Conservation (phyloP, 768 basidiomycete genomes). For the Auricularia sp. region DNA sequence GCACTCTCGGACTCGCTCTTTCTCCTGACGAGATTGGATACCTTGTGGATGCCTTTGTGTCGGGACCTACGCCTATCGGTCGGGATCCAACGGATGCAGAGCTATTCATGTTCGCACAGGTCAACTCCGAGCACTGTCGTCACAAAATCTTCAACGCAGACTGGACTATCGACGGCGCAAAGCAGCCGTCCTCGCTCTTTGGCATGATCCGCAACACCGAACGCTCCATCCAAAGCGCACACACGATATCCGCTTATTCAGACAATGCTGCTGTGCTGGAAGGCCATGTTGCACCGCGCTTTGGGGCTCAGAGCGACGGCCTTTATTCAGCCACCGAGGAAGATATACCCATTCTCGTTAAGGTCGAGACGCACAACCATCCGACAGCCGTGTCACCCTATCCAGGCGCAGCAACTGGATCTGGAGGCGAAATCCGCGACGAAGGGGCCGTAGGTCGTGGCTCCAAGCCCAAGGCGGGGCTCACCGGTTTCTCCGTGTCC, state of each 20-base stretch:
- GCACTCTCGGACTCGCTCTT: constrained; percentile 79
- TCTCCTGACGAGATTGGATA: constrained; percentile 86
- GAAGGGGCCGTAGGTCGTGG: constrained; percentile 94
- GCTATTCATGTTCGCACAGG: constrained; percentile 99
- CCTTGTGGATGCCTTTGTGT: constrained; percentile 77
- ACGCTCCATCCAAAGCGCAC: constrained; percentile 45
- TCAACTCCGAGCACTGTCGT: constrained; percentile 99
- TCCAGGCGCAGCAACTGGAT: constrained; percentile 97
- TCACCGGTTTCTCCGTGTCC: constrained; percentile 87
- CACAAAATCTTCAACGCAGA: constrained; percentile 99
- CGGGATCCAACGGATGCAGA: constrained; percentile 95
- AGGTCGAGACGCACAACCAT: constrained; percentile 99
- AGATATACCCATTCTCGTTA: constrained; percentile 82
- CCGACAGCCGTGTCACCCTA: constrained; percentile 97
- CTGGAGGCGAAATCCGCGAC: constrained; percentile 96
- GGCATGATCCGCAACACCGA: constrained; percentile 98
- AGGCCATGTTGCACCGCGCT: constrained; percentile 66
- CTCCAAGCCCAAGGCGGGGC: constrained; percentile 91
- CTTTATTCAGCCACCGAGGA: constrained; percentile 55
- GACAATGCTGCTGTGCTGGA: constrained; percentile 95
- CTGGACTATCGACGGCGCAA: constrained; percentile 76
- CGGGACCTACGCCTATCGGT: constrained; percentile 53
- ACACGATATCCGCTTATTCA: constrained; percentile 93
- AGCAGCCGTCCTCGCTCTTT: constrained; percentile 69
- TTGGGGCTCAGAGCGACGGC: constrained; percentile 34